Percentiles rank a stretch among this genome's conserved stretches.
Conservation (phyloP, 768 basidiomycete genomes). For the Sutorius australiensis region DNA sequence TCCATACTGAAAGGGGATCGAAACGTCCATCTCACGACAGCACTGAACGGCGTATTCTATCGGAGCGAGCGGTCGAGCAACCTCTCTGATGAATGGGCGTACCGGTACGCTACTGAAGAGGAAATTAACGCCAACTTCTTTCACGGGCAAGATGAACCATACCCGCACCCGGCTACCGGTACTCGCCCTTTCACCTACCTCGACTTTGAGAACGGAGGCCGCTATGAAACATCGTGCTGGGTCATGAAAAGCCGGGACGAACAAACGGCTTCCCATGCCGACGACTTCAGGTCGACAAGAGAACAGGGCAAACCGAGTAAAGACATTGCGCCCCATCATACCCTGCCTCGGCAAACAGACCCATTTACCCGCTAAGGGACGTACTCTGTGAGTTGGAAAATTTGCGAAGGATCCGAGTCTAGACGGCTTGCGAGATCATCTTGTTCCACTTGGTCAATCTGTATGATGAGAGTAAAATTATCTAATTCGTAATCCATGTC, state of each 20-base stretch:
- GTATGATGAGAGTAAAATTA: slow-evolving; percentile 19
- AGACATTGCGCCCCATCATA: not conserved
- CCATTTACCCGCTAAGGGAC: not conserved
- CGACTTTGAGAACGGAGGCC: not conserved
- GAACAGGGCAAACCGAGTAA: not conserved
- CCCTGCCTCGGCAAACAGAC: not conserved
- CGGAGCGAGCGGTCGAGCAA: not conserved
- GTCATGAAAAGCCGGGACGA: slow-evolving; percentile 8
- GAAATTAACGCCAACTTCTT: slow-evolving; percentile 29
- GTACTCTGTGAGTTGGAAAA: not conserved
- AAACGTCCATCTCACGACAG: slow-evolving; percentile 10
- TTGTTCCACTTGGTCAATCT: slow-evolving; percentile 16
- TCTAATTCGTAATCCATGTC: slow-evolving; percentile 20
- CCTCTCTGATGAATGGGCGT: slow-evolving; percentile 20
- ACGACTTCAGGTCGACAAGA: not conserved
- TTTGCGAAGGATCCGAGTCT: slow-evolving; percentile 3
- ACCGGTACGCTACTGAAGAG: slow-evolving; percentile 32
- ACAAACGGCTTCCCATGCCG: not conserved
- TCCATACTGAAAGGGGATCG: slow-evolving; percentile 1
- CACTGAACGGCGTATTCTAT: slow-evolving; percentile 21
- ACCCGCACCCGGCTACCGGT: not conserved
- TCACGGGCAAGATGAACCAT: slow-evolving; percentile 14
- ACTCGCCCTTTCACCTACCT: not conserved
- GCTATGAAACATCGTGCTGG: slow-evolving; percentile 4
- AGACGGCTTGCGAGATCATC: not conserved